Evolutionary conservation across 2,329 filamentous ascomycete species (phyloP).

Genomic region (Fusarium heterosporum): DNA sequence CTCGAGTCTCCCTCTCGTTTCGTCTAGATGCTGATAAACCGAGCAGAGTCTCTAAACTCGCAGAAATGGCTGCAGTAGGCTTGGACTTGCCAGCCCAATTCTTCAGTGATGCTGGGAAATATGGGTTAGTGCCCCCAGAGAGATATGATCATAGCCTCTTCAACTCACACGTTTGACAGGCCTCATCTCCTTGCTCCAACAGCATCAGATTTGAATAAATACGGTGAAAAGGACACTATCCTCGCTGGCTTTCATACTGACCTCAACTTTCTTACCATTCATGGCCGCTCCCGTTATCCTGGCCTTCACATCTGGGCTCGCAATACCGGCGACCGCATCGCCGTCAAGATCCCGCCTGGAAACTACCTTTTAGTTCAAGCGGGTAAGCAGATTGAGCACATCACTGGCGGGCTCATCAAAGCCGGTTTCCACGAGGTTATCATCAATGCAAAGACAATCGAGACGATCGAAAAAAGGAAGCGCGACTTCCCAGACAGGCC

Average conservation of each 20-base stretch:
- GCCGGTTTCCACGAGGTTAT: slow-evolving; percentile 73
- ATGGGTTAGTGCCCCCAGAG: slow-evolving; percentile 57
- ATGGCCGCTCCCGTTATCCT: slow-evolving; percentile 71
- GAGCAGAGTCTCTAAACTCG: slow-evolving; percentile 64
- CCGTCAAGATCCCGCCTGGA: slow-evolving; percentile 68
- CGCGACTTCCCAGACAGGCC: slow-evolving; percentile 60
- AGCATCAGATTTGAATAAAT: slow-evolving; percentile 67
- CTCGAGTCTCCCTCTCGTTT: background rate
- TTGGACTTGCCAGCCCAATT: slow-evolving; percentile 64
- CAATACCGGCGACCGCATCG: slow-evolving; percentile 69
- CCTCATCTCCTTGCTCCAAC: slow-evolving; percentile 72
- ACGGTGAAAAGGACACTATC: slow-evolving; percentile 67
- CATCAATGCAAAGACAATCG: slow-evolving; percentile 65
- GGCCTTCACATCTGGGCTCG: slow-evolving; percentile 73
- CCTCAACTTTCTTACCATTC: slow-evolving; percentile 74
- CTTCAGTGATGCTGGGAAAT: slow-evolving; percentile 66
- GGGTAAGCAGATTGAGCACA: slow-evolving; percentile 72
- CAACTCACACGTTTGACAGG: slow-evolving; percentile 47
- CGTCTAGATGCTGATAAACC: background rate
- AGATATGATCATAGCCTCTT: background rate
- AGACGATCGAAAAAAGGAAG: slow-evolving; percentile 59
- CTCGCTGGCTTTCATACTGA: slow-evolving; percentile 73
- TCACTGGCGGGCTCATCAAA: slow-evolving; percentile 70
- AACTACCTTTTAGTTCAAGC: slow-evolving; percentile 71
- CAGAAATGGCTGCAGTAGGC: slow-evolving; percentile 69